Percentiles rank a stretch among this genome's conserved stretches.
Conservation (phyloP, 1,284 basidiomycete genomes). For the Schizophyllum amplum region DNA sequence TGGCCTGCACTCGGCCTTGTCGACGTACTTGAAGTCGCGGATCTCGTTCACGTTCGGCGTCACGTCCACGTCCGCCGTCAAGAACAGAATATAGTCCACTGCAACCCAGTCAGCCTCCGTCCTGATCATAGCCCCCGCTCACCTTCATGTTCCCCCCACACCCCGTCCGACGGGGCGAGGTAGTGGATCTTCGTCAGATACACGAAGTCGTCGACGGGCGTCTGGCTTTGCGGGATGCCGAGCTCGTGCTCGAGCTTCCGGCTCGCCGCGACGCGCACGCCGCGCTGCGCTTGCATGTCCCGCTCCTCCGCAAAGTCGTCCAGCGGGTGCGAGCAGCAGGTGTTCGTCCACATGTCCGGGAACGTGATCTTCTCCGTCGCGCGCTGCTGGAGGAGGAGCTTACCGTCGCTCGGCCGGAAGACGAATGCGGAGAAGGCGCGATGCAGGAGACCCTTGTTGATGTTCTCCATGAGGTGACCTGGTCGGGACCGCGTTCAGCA, state of each 20-base stretch:
- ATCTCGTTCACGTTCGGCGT: conserved; percentile 89
- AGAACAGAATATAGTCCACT: conserved; percentile 99
- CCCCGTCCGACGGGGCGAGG: conserved; percentile 85
- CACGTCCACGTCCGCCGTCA: conserved; percentile 85
- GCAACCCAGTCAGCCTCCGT: conserved; percentile 4
- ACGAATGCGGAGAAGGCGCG: conserved; percentile 98
- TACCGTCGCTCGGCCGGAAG: conserved; percentile 91
- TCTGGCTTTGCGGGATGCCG: conserved; percentile 78
- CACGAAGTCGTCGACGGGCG: conserved; percentile 83
- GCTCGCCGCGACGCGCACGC: conserved; percentile 84
- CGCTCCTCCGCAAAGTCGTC: conserved; percentile 84
- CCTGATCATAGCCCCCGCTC: conserved; percentile 19
- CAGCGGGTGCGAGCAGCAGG: conserved; percentile 97
- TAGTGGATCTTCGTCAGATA: conserved; percentile 98
- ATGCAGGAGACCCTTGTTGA: conserved; percentile 90
- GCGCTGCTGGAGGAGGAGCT: conserved; percentile 91
- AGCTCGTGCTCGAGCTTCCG: conserved; percentile 97
- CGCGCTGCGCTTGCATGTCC: conserved; percentile 73
- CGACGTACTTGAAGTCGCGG: conserved; percentile 86
- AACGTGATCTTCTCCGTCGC: conserved; percentile 99
- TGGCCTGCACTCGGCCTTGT: conserved; percentile 82
- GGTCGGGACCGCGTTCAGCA: conserved; percentile 6
- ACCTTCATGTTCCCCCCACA: conserved; percentile 99
- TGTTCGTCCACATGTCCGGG: conserved; percentile 99
- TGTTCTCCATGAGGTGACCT: conserved; percentile 99